Evolutionary conservation across 2,329 filamentous ascomycete species (phyloP).

Genomic region (Apiospora kogelbergensis): DNA sequence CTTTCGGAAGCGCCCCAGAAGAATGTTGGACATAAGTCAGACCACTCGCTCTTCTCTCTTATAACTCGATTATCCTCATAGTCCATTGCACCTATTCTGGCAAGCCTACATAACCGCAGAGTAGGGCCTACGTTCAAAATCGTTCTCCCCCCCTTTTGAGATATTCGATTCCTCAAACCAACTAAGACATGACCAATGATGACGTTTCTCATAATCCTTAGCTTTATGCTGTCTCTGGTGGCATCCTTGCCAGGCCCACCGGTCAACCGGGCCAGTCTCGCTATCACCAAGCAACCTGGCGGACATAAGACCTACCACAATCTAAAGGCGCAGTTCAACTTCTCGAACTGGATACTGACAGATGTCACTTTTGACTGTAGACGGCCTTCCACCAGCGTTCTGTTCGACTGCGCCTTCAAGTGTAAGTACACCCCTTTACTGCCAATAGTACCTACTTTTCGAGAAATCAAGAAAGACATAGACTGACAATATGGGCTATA

Average conservation of each 20-base stretch:
- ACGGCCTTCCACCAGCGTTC: neutral
- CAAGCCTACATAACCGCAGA: neutral
- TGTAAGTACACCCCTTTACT: slow-evolving; percentile 3
- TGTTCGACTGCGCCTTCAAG: slow-evolving; percentile 12
- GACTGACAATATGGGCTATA: neutral
- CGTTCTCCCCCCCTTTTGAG: neutral
- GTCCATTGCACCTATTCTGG: neutral
- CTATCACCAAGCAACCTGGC: neutral
- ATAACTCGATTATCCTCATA: neutral
- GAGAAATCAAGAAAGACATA: too few species aligned
- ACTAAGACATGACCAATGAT: neutral
- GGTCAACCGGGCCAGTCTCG: neutral
- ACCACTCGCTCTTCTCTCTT: neutral
- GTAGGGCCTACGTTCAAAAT: neutral
- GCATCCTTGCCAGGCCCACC: neutral
- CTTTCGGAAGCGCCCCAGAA: neutral
- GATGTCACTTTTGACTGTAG: slow-evolving; percentile 10
- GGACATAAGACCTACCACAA: neutral
- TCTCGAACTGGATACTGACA: slow-evolving; percentile 9
- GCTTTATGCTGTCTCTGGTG: slow-evolving; percentile 12
- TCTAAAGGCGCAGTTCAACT: slow-evolving; percentile 11
- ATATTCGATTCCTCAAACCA: neutral
- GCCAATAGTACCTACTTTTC: too few species aligned
- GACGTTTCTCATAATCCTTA: neutral
- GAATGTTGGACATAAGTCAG: neutral